A percentile compares a stretch with the other conserved stretches of the same genome.
Conservation (phyloP, 495 filamentous ascomycete genomes). For the Penicillium paxilli region DNA sequence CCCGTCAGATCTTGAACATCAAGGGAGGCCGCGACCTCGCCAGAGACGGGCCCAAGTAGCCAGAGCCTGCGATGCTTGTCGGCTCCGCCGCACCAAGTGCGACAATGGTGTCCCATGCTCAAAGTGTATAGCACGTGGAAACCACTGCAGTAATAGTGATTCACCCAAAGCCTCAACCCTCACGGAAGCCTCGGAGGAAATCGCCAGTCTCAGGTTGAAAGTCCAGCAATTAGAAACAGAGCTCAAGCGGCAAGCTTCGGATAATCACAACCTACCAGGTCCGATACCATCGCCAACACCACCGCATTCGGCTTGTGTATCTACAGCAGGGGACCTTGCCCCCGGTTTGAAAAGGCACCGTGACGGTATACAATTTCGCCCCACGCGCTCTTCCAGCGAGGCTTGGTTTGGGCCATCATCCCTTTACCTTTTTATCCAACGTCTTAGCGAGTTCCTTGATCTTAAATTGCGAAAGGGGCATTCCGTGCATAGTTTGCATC, state of each 20-base stretch:
- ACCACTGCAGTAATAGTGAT: conserved; percentile 37
- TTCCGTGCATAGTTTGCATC: conserved; percentile 13
- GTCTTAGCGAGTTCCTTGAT: conserved; percentile 34
- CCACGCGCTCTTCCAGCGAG: conserved; percentile 24
- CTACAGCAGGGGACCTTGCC: neutral
- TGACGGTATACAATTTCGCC: conserved; percentile 27
- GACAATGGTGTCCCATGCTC: conserved; percentile 43
- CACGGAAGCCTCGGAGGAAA: conserved; percentile 4
- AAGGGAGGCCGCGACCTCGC: conserved; percentile 5
- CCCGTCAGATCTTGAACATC: neutral
- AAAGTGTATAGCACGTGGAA: conserved; percentile 40
- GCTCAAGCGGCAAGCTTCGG: conserved; percentile 15
- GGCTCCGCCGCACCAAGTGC: conserved; percentile 45
- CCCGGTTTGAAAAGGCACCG: conserved; percentile 16
- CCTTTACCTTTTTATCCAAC: conserved; percentile 37
- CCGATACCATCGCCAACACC: conserved; percentile 3
- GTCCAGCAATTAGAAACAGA: conserved; percentile 40
- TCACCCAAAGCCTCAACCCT: conserved; percentile 11
- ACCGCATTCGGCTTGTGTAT: neutral
- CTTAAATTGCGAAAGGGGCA: conserved; percentile 29
- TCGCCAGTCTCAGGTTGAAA: conserved; percentile 22
- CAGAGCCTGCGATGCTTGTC: conserved; percentile 49
- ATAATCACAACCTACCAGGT: conserved; percentile 1
- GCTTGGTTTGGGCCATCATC: conserved; percentile 42
- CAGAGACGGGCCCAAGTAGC: conserved; percentile 38